Evolutionary conservation across 75 land plant species (phyloP), one percentile per base, ranked within the genome.

Genomic region (Selaginella moellendorffii): DNA sequence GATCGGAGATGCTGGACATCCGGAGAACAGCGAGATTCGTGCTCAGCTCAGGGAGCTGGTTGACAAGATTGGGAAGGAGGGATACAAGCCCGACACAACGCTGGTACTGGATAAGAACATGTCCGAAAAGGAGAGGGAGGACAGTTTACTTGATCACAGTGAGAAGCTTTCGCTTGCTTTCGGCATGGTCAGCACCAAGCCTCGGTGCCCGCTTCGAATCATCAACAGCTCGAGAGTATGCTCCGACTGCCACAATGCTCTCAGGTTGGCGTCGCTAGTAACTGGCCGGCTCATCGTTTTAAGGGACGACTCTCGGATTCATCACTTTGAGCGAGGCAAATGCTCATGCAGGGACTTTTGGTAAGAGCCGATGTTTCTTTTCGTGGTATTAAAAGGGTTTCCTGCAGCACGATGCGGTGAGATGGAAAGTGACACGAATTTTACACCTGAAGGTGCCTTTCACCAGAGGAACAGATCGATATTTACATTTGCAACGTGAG

Each of bases 1-100:
- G 10, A 68, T 54, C 26, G 73, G 73, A 1, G 79, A 77, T 69
- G 46, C 14, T 5, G 46, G 46, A 14, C 59, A 56, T 56, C 59
- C 59, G n/a, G 25, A 56, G 59, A 56, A 8, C n/a, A 19, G 24
- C 19, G 24, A 56, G 59, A 56, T 56, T 24, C n/a, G 9, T 56
- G 21, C 8, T 8, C 21, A 56, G 24, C n/a, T 56, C 5, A 21
- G 21, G 59, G 24, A 25, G 25, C 19, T 56, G 24, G 18, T 18
- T 18, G 18, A 18, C 10, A 10, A 18, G 18, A 46, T 46, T 10
- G 18, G 18, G 51, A 18, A 10, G 14, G 51, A 46, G 18, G 51
- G 51, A 46, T 46, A 46, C 51, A 46, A 10, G 10, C 51, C 51
- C 10, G 18, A 46, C 14, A 18, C 18, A 46, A 18, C 10, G 14